Conservation (phyloP, 1,284 basidiomycete species). For the Athelia psychrophila region DNA sequence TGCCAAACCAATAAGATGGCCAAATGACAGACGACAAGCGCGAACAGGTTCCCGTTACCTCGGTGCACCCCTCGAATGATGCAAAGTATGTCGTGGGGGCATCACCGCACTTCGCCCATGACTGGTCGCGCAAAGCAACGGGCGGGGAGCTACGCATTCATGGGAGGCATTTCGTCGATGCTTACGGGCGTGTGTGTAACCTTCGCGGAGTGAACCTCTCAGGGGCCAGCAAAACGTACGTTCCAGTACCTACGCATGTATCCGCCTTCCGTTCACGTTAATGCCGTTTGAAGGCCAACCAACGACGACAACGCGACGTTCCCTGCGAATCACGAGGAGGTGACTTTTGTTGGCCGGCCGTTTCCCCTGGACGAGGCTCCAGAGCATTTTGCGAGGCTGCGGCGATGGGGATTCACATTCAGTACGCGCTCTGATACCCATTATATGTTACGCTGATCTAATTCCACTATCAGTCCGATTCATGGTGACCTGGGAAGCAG, state of each 20-base stretch:
- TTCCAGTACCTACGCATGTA: conserved; percentile 9
- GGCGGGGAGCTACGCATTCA: conserved; percentile 54
- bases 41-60: too few relatives aligned
- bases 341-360: conserved; percentile 81
- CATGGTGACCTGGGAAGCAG: conserved; percentile 94
- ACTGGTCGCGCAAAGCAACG: conserved; percentile 63
- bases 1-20: too few relatives aligned
- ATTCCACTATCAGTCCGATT: conserved; percentile 63
- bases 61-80: conserved; percentile 31
- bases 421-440: conserved; percentile 41
- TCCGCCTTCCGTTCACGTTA: neutral
- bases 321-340: conserved; percentile 54
- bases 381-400: conserved; percentile 76
- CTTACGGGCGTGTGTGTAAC: conserved; percentile 71
- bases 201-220: conserved; percentile 82
- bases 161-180: conserved; percentile 78
- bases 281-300: conserved; percentile 43
- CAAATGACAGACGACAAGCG: too few relatives aligned
- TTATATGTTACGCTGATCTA: neutral
- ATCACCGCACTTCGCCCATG: conserved; percentile 58
- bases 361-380: conserved; percentile 84
- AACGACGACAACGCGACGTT: conserved; percentile 64
- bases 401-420: conserved; percentile 86
- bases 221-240: conserved; percentile 81
- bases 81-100: conserved; percentile 44